Evolutionary conservation across 2,329 filamentous ascomycete species (phyloP).

Genomic region (Trichoderma pleuroti): DNA sequence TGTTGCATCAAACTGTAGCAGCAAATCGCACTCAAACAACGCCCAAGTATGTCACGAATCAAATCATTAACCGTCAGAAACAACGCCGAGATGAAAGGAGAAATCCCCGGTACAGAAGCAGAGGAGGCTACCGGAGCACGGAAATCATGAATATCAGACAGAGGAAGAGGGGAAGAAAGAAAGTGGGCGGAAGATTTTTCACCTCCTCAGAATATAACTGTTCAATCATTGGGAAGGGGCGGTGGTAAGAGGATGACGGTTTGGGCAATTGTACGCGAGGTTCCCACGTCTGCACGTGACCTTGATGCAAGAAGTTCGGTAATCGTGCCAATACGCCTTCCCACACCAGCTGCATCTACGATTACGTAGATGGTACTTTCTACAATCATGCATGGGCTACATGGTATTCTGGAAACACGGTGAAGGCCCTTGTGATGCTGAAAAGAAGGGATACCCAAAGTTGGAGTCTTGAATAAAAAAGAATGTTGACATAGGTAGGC

Average conservation of each 20-base stretch:
- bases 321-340: too few relatives aligned
- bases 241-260: background rate
- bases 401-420: background rate
- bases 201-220: background rate
- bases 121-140: background rate
- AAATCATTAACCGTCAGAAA: background rate
- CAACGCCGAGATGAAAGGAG: background rate
- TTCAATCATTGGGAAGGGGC: background rate
- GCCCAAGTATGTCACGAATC: background rate
- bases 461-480: background rate
- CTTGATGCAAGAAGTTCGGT: too few relatives aligned
- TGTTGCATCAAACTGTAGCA: background rate
- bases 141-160: background rate
- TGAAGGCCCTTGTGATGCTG: background rate
- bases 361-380: too few relatives aligned
- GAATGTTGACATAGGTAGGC: background rate
- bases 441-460: background rate
- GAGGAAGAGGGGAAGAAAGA: too few relatives aligned
- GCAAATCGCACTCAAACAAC: background rate
- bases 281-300: slow-evolving; percentile 22
- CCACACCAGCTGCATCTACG: too few relatives aligned
- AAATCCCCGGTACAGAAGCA: background rate
- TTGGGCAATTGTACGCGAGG: slow-evolving; percentile 12
- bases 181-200: background rate
- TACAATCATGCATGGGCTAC: too few relatives aligned